phyloP scores from a whole-genome alignment of 495 filamentous ascomycete genomes.

The Penicillium manginii region DNA sequence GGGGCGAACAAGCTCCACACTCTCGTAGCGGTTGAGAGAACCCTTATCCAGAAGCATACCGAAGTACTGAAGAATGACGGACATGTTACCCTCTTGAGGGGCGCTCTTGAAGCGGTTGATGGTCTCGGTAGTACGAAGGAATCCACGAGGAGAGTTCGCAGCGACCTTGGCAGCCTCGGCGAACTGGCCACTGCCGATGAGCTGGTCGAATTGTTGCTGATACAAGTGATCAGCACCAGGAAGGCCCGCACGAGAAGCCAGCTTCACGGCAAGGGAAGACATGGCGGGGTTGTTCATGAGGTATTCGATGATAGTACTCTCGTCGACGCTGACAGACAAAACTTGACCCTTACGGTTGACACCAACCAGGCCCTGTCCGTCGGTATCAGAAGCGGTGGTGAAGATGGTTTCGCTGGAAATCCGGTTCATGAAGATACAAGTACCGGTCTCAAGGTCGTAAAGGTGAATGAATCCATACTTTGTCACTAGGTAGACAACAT shows the following conservation, averaged over 20 bases:
- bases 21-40: constrained; percentile 87
- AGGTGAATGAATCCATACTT: constrained; percentile 99
- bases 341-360: constrained; percentile 98
- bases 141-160: constrained; percentile 94
- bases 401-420: constrained; percentile 99
- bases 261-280: constrained; percentile 86
- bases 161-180: constrained; percentile 91
- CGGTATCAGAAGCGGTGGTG: constrained; percentile 82
- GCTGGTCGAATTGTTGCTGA: constrained; percentile 85
- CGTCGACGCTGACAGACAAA: constrained; percentile 88
- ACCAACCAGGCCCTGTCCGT: constrained; percentile 85
- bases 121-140: constrained; percentile 89
- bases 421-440: constrained; percentile 99
- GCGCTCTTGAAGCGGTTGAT: constrained; percentile 93
- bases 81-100: constrained; percentile 74
- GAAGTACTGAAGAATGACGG: constrained; percentile 95
- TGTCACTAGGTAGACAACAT: constrained; percentile 93
- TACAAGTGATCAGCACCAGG: constrained; percentile 96
- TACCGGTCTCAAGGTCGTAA: constrained; percentile 94
- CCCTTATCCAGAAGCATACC: constrained; percentile 97
- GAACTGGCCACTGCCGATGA: constrained; percentile 76
- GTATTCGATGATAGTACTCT: constrained; percentile 87
- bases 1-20: constrained; percentile 88
- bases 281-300: constrained; percentile 94
- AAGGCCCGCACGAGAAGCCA: constrained; percentile 90